Evolutionary conservation across 805 yeast species (phyloP), one percentile per base, ranked within the genome.

Genomic region (Candida nemodendra): DNA sequence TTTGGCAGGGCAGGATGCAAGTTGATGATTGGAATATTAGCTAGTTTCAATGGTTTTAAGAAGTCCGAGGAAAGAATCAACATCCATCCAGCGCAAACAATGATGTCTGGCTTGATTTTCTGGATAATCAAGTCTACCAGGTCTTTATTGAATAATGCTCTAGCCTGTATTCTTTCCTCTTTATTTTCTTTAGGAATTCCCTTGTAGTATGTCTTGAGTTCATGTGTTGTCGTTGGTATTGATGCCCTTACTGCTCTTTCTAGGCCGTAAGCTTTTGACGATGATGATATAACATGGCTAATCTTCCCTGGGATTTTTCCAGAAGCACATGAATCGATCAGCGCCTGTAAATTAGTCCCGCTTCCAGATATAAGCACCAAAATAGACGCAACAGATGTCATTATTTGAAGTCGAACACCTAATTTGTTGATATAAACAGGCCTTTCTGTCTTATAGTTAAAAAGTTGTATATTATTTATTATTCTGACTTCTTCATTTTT

Each of bases 81-180:
- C 90, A 93, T 82, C 99, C 99, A 93, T 2, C 99, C 99, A 4
- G 99, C 99, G 65, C 99, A 93, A 5, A 93, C 97, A 27, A 93
- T 80, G 46, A 93, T 70, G 49, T 85, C 86, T 4, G 98, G 98
- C 48, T 72, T 72, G 22, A 60, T 50, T 36, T 77, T 71, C 2
- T 53, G 45, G 17, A 86, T 59, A 16, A 93, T 77, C 17, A 82
- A 54, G 33, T 74, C 66, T 8, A 95, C 91, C 30, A 93, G 71
- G 46, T 93, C 96, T 29, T 62, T 57, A 61, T 93, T 91, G 71
- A 87, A 93, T 41, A 65, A 59, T 27, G 75, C 74, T 53, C 99
- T 72, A 4, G 87, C 87, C 6, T 48, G 54, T 26, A 65, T 56
- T 36, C 98, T 76, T 30, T 66, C 75, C 4, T 57, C 71, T 32